Conservation (phyloP, 192 early-diverging fungal species). For the Coemansia sp. region DNA sequence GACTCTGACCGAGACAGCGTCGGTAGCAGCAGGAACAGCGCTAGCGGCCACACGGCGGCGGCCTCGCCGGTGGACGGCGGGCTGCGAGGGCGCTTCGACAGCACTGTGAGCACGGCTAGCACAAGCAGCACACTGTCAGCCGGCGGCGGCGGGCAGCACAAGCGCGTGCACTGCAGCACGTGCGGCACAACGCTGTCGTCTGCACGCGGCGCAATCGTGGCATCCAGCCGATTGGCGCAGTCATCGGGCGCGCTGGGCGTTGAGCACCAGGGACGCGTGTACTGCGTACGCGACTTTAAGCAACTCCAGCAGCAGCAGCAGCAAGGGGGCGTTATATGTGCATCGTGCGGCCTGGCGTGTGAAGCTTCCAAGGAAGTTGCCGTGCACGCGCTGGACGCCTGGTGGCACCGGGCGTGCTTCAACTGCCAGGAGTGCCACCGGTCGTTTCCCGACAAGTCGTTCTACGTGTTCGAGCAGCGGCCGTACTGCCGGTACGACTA, state of each 20-base stretch:
- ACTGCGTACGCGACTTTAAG: constrained; percentile 43
- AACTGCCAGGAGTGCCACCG: constrained; percentile 66
- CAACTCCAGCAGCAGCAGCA: not conserved
- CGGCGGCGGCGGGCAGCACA: constrained; percentile 9
- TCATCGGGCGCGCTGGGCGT: constrained; percentile 22
- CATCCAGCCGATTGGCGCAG: constrained; percentile 22
- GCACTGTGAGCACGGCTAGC: constrained; percentile 43
- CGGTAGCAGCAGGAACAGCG: constrained; percentile 35
- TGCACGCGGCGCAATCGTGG: constrained; percentile 17
- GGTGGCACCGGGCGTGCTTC: constrained; percentile 65
- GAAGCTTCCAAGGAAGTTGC: constrained; percentile 26
- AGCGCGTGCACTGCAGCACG: constrained; percentile 26
- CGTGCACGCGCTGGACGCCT: constrained; percentile 62
- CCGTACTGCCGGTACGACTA: constrained; percentile 87
- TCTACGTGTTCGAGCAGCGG: constrained; percentile 83
- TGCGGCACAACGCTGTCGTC: constrained; percentile 23
- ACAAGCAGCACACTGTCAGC: constrained; percentile 48
- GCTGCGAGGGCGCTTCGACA: constrained; percentile 35
- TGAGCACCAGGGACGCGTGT: constrained; percentile 40
- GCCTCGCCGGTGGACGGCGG: constrained; percentile 24
- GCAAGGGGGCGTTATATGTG: constrained; percentile 8
- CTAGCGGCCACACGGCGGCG: constrained; percentile 15
- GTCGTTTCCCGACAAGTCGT: constrained; percentile 63
- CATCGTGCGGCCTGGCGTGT: constrained; percentile 31
- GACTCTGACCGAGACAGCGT: constrained; percentile 53